These are phyloP conservation scores for Annulohypoxylon nitens DNA, from an alignment of 495 filamentous ascomycete genomes.

Conservation along the genomic window DNA sequence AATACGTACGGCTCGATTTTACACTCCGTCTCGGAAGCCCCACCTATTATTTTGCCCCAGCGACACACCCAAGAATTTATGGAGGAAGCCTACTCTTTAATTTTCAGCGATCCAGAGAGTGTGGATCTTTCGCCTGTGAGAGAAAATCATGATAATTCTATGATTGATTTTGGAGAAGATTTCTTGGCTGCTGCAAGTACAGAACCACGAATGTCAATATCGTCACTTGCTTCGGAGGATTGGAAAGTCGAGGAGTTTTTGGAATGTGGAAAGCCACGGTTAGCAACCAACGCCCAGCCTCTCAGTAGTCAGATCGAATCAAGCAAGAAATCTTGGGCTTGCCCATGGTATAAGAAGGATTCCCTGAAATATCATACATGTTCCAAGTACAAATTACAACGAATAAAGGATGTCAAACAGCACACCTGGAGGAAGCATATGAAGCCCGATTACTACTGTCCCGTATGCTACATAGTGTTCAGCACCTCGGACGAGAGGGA, in stretches of 20 bases:
- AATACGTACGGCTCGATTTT: too few species aligned
- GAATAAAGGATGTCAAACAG: constrained; percentile 46
- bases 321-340: constrained; percentile 19
- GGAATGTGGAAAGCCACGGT: neutral
- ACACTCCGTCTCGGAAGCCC: too few species aligned
- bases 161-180: neutral
- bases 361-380: constrained; percentile 27
- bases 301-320: neutral
- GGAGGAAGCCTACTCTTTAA: neutral
- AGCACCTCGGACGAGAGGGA: constrained; percentile 22
- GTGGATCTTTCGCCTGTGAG: too few species aligned
- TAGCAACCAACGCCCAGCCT: neutral
- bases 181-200: neutral
- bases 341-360: constrained; percentile 39
- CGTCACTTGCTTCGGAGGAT: neutral
- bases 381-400: constrained; percentile 28
- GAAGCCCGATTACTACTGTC: constrained; percentile 37
- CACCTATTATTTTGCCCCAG: neutral
- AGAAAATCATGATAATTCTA: neutral
- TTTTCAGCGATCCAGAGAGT: too few species aligned
- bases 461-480: constrained; percentile 31
- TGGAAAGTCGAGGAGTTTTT: neutral
- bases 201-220: neutral
- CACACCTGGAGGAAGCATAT: constrained; percentile 37
- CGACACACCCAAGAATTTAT: neutral